These are phyloP conservation scores for Dianthus caryophyllus DNA, from an alignment of 148 eudicot genomes.

Conservation along the genomic window DNA sequence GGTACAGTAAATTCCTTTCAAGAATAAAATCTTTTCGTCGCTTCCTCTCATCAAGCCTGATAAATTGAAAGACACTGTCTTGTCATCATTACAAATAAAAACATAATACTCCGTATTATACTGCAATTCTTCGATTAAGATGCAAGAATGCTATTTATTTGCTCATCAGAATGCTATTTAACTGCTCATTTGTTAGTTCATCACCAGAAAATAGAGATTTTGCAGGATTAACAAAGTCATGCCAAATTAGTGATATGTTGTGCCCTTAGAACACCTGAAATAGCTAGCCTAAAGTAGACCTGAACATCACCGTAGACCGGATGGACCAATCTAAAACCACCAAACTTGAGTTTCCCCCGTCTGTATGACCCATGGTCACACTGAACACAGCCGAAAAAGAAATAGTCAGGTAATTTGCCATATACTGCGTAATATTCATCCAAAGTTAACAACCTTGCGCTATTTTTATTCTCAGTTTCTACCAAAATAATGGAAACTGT, in stretches of 20 bases:
- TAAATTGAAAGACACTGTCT: slow-evolving; percentile 4
- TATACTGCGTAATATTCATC: not conserved
- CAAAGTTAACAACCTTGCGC: not conserved
- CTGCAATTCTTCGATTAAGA: not conserved
- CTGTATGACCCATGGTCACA: no score
- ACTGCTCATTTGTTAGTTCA: no score
- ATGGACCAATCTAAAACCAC: no score
- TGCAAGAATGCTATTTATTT: not conserved
- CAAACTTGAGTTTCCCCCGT: no score
- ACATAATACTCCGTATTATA: not conserved
- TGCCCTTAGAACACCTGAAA: no score
- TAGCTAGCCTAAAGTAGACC: no score
- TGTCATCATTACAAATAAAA: not conserved
- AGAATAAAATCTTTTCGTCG: slow-evolving; percentile 81
- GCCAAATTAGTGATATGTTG: no score
- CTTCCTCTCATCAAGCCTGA: slow-evolving; percentile 96
- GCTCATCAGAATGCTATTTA: not conserved
- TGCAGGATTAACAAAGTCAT: not conserved
- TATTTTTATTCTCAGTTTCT: not conserved
- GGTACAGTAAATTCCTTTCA: slow-evolving; percentile 76
- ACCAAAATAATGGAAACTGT: not conserved
- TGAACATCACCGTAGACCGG: no score
- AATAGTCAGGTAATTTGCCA: not conserved
- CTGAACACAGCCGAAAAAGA: not conserved
- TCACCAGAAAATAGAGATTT: not conserved